Evolutionary conservation across 2,329 filamentous ascomycete genomes (phyloP), one percentile per base, ranked within the genome.

Genomic region (Trichophaea hybrida): DNA sequence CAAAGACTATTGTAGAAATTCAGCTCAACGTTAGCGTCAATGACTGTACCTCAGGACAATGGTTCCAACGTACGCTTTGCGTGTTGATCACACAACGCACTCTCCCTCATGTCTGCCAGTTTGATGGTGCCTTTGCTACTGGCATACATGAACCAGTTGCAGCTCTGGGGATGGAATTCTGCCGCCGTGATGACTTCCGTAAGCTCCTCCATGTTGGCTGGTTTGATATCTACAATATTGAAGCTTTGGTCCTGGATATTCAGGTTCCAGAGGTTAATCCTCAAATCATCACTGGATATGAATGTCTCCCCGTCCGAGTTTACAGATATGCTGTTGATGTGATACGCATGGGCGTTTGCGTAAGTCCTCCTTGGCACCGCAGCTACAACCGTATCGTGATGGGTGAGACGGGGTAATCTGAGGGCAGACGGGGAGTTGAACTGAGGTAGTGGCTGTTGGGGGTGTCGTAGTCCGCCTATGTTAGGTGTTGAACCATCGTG

Each of bases 291-390:
- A 72, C 90, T 96, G 76, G 90, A 96, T 75, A 98, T 96, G 74
- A 97, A 98, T 0, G 93, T 98, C 77, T 98, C 93, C 59, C 91
- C 93, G 72, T 98, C 93, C 72, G 91, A 97, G 78, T 98, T 98
- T 69, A 97, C 93, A n/a, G 93, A 97, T 73, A 98, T 98, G 77
- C 93, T 97, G 77, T 98, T 98, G 80, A 98, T 97, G 75, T 98
- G 93, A 73, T 98, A 98, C 67, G 93, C 93, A 73, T 98, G 93
- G 55, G 93, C 93, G 72, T 98, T 98, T 68, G 93, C 90, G 73
- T 97, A 98, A 43, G 91, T 96, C 74, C 91, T 86, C 68, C 93
- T 85, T 53, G 93, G 93, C 40, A 97, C 91, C 40, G 93, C 93
- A 44, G 93, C 93, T 64, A 98, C 91, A 59, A 98, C 93, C 24